Evolutionary conservation across 371 early-diverging fungal genomes (phyloP).

Genomic region (Massospora cicadina): DNA sequence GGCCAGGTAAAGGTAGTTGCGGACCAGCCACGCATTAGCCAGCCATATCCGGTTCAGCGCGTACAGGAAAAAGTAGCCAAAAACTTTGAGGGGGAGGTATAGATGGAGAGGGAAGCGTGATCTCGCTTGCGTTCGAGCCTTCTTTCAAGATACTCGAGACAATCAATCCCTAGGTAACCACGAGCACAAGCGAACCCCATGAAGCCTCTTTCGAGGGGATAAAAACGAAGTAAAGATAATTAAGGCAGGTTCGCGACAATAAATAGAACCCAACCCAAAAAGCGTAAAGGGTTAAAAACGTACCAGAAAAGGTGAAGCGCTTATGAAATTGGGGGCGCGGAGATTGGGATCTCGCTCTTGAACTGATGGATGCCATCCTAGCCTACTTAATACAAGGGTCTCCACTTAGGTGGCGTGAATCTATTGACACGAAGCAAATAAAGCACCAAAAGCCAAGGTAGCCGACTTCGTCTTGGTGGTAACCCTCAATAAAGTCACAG

Average conservation of each 20-base stretch:
- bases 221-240: no score
- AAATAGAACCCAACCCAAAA: neutral
- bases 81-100: conserved; percentile 8
- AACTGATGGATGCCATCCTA: neutral
- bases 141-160: neutral
- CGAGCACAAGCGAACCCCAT: no score
- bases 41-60: conserved; percentile 6
- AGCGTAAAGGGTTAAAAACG: neutral
- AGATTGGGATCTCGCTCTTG: neutral
- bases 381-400: no score
- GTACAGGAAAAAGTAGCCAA: conserved; percentile 9
- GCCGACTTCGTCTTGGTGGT: no score
- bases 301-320: neutral
- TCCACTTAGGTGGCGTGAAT: no score
- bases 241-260: no score
- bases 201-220: no score
- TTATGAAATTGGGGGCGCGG: neutral
- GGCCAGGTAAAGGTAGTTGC: neutral
- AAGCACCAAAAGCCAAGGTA: no score
- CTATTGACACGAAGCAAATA: no score
- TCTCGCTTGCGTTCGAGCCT: neutral
- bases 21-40: neutral
- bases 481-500: no score
- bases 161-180: neutral
- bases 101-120: conserved; percentile 5